phyloP scores from a whole-genome alignment of 2,329 filamentous ascomycete species.

The Hymenoscyphus infarciens region DNA sequence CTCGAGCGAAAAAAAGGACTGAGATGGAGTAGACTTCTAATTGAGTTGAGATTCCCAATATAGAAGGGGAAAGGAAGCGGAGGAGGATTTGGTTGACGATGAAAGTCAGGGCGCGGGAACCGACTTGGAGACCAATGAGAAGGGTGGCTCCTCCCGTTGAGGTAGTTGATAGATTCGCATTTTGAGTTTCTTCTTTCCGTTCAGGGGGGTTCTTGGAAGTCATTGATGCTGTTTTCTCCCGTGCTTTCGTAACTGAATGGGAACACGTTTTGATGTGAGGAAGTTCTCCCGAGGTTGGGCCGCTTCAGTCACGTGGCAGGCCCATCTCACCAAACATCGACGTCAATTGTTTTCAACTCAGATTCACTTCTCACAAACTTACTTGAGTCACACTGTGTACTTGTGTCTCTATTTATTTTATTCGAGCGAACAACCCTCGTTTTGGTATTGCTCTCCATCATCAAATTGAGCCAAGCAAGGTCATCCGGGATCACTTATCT shows the following conservation, averaged over 20 bases:
- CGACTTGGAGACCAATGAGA: constrained; percentile 82
- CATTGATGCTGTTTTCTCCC: constrained; percentile 6
- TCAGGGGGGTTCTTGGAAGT: background rate
- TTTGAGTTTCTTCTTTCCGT: background rate
- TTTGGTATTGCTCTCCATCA: background rate
- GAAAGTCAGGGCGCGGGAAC: constrained; percentile 86
- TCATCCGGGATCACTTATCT: background rate
- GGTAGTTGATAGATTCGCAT: constrained; percentile 18
- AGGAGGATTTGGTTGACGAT: constrained; percentile 87
- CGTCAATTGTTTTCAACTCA: background rate
- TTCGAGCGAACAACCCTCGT: background rate
- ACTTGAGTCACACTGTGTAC: background rate
- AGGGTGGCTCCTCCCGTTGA: constrained; percentile 30
- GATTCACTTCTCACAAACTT: background rate
- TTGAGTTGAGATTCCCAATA: constrained; percentile 83
- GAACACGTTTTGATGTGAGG: background rate
- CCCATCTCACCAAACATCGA: background rate
- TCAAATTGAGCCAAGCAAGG: background rate
- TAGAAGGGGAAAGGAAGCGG: constrained; percentile 78
- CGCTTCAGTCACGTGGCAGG: background rate
- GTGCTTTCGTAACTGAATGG: background rate
- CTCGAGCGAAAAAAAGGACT: constrained; percentile 89
- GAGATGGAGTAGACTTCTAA: constrained; percentile 91
- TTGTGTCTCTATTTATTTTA: background rate
- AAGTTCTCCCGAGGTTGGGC: background rate